phyloP scores from a whole-genome alignment of 495 filamentous ascomycete species.

The Zalerion maritima region DNA sequence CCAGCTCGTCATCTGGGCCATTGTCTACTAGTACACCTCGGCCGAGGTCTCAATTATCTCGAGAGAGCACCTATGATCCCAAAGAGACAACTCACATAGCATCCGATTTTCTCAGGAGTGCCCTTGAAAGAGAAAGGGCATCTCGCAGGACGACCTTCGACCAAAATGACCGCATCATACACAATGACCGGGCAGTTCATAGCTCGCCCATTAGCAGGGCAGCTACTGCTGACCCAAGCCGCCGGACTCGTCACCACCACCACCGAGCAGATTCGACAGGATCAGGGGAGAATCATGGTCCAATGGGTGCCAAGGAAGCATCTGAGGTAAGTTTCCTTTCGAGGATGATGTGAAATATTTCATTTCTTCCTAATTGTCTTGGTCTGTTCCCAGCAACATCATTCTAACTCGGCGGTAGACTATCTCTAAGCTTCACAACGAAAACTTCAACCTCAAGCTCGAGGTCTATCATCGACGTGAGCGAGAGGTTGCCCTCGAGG shows the following conservation, averaged over 20 bases:
- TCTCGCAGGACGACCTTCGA: conserved; percentile 19
- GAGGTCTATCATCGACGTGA: conserved; percentile 64
- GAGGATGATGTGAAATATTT: conserved; percentile 2
- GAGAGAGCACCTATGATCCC: conserved; percentile 16
- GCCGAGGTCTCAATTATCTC: conserved; percentile 16
- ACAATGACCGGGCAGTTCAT: conserved; percentile 8
- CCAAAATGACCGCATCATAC: conserved; percentile 14
- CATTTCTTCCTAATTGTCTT: conserved; percentile 1
- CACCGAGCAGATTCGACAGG: conserved; percentile 15
- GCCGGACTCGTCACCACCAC: no score
- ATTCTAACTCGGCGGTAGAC: conserved; percentile 16
- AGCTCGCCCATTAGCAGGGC: conserved; percentile 17
- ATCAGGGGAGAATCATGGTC: conserved; percentile 23
- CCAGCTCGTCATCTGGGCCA: no score
- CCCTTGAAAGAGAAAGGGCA: conserved; percentile 27
- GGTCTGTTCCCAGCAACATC: conserved; percentile 4
- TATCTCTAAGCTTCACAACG: conserved; percentile 53
- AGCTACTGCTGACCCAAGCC: conserved; percentile 16
- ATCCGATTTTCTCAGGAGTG: conserved; percentile 24
- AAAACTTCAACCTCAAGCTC: conserved; percentile 84
- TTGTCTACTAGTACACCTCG: no score
- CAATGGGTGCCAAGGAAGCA: conserved; percentile 33
- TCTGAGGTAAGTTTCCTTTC: conserved; percentile 20
- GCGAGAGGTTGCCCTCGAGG: conserved; percentile 38
- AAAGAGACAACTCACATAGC: conserved; percentile 6